Percentiles rank a stretch among this genome's conserved stretches.
Conservation (phyloP, 169 alveolate species). For the Plasmodium fragile region DNA sequence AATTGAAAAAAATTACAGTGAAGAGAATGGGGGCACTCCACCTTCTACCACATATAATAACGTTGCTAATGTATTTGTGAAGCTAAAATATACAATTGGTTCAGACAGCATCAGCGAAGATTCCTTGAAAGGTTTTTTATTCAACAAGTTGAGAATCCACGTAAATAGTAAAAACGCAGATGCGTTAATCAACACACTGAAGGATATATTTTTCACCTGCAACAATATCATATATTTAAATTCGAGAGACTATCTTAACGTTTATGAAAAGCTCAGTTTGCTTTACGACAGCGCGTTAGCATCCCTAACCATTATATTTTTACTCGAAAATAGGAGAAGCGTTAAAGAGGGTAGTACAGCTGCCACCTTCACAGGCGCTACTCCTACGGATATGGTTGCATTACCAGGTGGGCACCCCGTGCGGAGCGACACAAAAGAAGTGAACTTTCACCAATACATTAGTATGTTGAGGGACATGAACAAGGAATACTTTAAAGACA, state of each 20-base stretch:
- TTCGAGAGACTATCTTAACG: slow-evolving; percentile 42
- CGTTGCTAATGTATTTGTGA: slow-evolving; percentile 55
- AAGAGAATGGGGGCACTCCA: neutral
- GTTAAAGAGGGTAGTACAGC: slow-evolving; percentile 17
- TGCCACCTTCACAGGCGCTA: neutral
- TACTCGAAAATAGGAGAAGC: slow-evolving; percentile 16
- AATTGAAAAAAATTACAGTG: slow-evolving; percentile 70
- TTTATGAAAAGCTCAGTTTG: slow-evolving; percentile 42
- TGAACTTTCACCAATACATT: slow-evolving; percentile 41
- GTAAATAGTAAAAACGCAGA: slow-evolving; percentile 25
- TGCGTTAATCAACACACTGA: slow-evolving; percentile 45
- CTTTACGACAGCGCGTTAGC: slow-evolving; percentile 44
- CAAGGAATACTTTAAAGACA: slow-evolving; percentile 39
- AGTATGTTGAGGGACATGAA: slow-evolving; percentile 24
- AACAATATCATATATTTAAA: slow-evolving; percentile 64
- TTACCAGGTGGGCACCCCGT: neutral
- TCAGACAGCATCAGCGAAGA: slow-evolving; percentile 31
- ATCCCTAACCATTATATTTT: slow-evolving; percentile 17
- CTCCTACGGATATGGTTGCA: neutral
- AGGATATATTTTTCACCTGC: slow-evolving; percentile 61
- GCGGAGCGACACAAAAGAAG: slow-evolving; percentile 9
- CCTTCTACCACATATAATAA: neutral
- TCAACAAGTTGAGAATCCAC: slow-evolving; percentile 29
- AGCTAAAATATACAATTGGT: slow-evolving; percentile 70
- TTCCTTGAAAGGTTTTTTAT: slow-evolving; percentile 69